Conservation (phyloP, 306 rosid genomes). For the Dryas octopetala region DNA sequence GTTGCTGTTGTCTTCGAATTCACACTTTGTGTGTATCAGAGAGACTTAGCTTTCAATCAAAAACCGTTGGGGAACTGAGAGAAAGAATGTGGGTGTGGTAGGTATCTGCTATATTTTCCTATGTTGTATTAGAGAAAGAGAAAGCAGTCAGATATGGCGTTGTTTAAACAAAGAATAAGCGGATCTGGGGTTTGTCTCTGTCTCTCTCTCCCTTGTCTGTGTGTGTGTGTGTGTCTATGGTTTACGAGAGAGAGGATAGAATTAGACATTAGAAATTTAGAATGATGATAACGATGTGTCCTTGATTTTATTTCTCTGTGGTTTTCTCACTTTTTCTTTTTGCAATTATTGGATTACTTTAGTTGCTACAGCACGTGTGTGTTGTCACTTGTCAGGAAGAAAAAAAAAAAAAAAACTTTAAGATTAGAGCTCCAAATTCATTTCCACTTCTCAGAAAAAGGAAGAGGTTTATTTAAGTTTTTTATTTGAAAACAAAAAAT, state of each 20-base stretch:
- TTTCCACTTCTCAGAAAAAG: too few relatives aligned
- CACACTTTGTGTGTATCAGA: conserved; percentile 45
- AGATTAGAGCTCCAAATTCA: too few relatives aligned
- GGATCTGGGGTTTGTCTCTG: conserved; percentile 60
- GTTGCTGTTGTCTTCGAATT: conserved; percentile 47
- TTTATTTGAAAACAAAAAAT: too few relatives aligned
- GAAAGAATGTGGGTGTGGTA: conserved; percentile 25
- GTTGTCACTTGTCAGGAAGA: too few relatives aligned
- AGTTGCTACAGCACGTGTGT: not conserved
- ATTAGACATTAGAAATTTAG: not conserved
- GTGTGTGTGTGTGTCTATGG: conserved; percentile 23
- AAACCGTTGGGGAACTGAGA: conserved; percentile 33
- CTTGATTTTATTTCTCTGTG: conserved; percentile 1
- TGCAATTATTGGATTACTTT: not conserved
- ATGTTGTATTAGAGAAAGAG: conserved; percentile 3
- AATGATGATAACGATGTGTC: conserved; percentile 27
- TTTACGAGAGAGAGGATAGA: not conserved
- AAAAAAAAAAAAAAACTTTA: too few relatives aligned
- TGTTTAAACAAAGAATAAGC: conserved; percentile 34
- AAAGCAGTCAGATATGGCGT: conserved; percentile 31
- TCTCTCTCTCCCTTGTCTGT: conserved; percentile 26
- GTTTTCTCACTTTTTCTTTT: not conserved
- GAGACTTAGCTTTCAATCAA: conserved; percentile 88
- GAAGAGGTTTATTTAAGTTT: too few relatives aligned
- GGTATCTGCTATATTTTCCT: not conserved